Conservation (phyloP, 176 grass and related monocot species). For the Oryza meridionalis region DNA sequence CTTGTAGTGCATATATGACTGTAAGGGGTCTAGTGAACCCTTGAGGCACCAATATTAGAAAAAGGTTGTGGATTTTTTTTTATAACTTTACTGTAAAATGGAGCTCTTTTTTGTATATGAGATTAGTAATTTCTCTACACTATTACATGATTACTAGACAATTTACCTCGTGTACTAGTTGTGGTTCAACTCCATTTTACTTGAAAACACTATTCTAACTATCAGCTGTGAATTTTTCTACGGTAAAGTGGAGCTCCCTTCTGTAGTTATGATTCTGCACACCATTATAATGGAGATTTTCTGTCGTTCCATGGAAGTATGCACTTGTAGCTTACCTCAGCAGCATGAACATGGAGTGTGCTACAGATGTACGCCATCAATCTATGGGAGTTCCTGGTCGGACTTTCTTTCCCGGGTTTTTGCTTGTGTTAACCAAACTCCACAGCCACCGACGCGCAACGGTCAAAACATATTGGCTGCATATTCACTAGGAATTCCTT, state of each 20-base stretch:
- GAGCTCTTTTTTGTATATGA: not conserved
- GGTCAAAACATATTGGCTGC: not conserved
- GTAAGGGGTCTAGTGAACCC: conserved; percentile 34
- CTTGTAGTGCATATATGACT: conserved; percentile 23
- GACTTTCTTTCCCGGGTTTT: not conserved
- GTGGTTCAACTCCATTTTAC: conserved; percentile 7
- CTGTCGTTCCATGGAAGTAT: not conserved
- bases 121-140: not conserved
- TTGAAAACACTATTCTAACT: conserved; percentile 11
- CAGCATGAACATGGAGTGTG: not conserved
- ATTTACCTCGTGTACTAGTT: not conserved
- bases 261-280: not conserved
- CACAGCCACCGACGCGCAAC: not conserved
- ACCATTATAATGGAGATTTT: not conserved
- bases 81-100: conserved; percentile 19
- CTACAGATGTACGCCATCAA: not conserved
- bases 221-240: not conserved
- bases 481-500: not conserved
- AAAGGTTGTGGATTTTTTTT: not conserved
- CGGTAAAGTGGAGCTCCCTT: not conserved
- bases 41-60: conserved; percentile 28
- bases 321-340: not conserved
- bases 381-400: not conserved
- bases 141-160: not conserved
- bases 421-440: not conserved